Base-by-base conservation (phyloP, 1,139 yeast species). In the Blastobotrys elegans region DNA sequence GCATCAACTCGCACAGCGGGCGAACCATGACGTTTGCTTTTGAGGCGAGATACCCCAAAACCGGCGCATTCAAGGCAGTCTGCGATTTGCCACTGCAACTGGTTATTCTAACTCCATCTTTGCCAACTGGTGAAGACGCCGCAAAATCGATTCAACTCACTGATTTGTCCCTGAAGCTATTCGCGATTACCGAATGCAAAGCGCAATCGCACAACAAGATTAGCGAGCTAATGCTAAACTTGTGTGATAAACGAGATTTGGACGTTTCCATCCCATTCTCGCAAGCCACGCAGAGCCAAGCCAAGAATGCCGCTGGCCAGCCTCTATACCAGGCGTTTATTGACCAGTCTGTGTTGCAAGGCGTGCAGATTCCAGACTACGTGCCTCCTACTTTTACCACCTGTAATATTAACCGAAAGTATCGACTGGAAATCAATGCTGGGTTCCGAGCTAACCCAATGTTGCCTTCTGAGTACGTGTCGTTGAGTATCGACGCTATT, bases 381-480 rank as follows among this genome's bases (percentile, higher is more conserved):
- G 63, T 79, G 7, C 64, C 79, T 1, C 85, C 86, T 1, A 68
- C 77, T 4, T 82, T 82, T 61, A 66, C 63, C 33, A 76, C 82
- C 2, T 81, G 87, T 60, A 80, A 80, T 59, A 72, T 81, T 14
- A 60, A 71, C 3, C 66, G 85, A 41, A 59, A 56, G n/a, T 80
- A 81, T 56, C 60, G 64, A 11, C 53, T 80, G 37, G 62, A 63
- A 17, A 65, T 80, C 1, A 61, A 62, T 2, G 80, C 71, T 1
- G 80, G 76, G 2, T 69, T 81, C 49, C 65, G 77, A 8, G 50
- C 56, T 3, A 64, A 59, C 29, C 56, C 61, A 8, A 39, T 46
- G 48, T 59, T 52, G 54, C 64, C 53, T 27, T 54, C 46, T 4
- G 61, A 59, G 40, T 52, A 56, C 40, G 62, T 54, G 2, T 42